These are phyloP conservation scores for Botrytis cinerea DNA, from an alignment of 2,329 filamentous ascomycete genomes.

Conservation along the genomic window DNA sequence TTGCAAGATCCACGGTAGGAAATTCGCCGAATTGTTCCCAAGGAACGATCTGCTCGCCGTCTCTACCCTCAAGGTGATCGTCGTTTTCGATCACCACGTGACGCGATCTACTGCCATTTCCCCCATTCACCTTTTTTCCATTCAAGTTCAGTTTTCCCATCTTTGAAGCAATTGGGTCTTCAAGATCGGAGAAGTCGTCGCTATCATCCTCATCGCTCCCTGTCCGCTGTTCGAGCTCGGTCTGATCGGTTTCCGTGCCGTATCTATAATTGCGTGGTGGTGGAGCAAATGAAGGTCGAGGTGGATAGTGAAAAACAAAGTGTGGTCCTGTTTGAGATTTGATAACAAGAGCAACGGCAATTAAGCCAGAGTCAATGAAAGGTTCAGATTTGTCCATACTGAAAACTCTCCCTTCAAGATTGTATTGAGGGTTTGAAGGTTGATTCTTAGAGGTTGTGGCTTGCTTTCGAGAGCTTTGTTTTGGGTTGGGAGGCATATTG, in stretches of 20 bases:
- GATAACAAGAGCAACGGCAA: conserved; percentile 39
- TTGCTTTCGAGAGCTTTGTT: conserved; percentile 13
- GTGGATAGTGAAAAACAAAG: conserved; percentile 87
- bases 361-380: conserved; percentile 52
- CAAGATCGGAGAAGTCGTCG: conserved; percentile 48
- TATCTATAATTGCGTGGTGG: conserved; percentile 36
- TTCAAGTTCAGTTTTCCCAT: conserved; percentile 32
- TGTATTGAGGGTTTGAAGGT: not conserved
- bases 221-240: conserved; percentile 28
- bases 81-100: conserved; percentile 37
- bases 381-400: conserved; percentile 21
- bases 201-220: conserved; percentile 39
- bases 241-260: conserved; percentile 41
- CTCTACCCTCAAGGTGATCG: conserved; percentile 54
- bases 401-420: conserved; percentile 2
- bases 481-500: not conserved
- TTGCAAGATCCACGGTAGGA: conserved; percentile 75
- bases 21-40: conserved; percentile 77
- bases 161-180: conserved; percentile 45
- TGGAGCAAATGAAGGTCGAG: conserved; percentile 49
- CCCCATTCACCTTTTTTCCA: conserved; percentile 8
- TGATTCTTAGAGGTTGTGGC: not conserved
- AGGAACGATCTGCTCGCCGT: conserved; percentile 59
- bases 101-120: conserved; percentile 23
- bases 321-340: conserved; percentile 75